Percentiles rank a stretch among this genome's conserved stretches.
Conservation (phyloP, 108 stramenopile species). For the Conticribra weissflogii region DNA sequence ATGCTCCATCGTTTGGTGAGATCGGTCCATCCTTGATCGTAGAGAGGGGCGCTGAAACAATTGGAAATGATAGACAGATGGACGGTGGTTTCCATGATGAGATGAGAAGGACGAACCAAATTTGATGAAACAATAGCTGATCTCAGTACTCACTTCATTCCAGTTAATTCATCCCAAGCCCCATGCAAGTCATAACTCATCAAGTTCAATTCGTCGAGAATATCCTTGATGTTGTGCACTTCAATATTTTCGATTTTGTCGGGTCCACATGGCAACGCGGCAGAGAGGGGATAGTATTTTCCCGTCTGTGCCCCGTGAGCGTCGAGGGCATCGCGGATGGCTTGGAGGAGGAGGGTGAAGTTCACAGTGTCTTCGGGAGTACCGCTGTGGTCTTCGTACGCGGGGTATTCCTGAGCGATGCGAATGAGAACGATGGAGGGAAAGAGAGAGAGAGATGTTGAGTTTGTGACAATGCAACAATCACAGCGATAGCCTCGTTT, state of each 20-base stretch:
- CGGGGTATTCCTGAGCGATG: constrained; percentile 44
- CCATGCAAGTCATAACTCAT: constrained; percentile 50
- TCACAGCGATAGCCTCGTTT: not conserved
- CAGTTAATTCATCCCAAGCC: constrained; percentile 38
- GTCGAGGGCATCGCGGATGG: constrained; percentile 30
- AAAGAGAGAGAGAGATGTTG: too few relatives aligned
- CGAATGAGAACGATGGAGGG: too few relatives aligned
- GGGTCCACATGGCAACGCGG: constrained; percentile 46
- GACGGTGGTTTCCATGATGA: too few relatives aligned
- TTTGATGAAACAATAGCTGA: too few relatives aligned
- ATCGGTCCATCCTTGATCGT: constrained; percentile 46
- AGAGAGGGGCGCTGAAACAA: constrained; percentile 46
- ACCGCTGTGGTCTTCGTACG: constrained; percentile 40
- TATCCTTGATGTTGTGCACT: constrained; percentile 16
- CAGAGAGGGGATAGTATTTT: constrained; percentile 20
- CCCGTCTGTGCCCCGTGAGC: not conserved
- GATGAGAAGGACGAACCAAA: too few relatives aligned
- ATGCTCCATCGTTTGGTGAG: constrained; percentile 20
- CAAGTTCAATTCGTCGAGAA: constrained; percentile 30
- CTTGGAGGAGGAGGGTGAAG: constrained; percentile 32
- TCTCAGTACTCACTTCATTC: too few relatives aligned
- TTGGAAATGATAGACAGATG: too few relatives aligned
- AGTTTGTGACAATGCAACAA: not conserved
- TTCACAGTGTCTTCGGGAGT: constrained; percentile 43
- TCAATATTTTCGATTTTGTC: constrained; percentile 37